Evolutionary conservation across 805 yeast species (phyloP), one percentile per base, ranked within the genome.

Genomic region (Barnettozyma botsteinii): DNA sequence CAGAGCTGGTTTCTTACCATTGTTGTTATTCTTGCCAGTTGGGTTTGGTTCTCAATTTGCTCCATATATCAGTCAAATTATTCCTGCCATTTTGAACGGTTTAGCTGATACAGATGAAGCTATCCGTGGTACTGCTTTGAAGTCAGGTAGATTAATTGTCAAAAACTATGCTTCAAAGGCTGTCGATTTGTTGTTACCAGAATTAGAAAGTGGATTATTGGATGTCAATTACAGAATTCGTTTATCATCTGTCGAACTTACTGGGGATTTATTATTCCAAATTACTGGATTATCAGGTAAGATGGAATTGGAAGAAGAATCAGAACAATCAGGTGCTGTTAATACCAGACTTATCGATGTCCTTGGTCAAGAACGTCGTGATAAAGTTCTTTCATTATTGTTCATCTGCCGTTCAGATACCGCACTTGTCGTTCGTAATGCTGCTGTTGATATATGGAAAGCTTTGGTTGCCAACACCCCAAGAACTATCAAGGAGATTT

Each of bases 391-490:
- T 52, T 76, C 97, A 1, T 70, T 89, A n/a, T 68, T 93, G 51
- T 93, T 88, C 61, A 79, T 93, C 25, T 89, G 97, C 62, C 88
- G 98, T 61, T 85, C 95, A 12, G 99, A 93, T 67, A 76, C 80
- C 29, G 76, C 93, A 28, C 86, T 86, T 51, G 72, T 80, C 49
- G 99, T 93, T 21, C 80, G 98, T 53, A 79, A 79, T 49, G 85
- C 95, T 20, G 81, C 98, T 11, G 77, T 86, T 44, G 96, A 93
- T 53, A 87, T 93, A 34, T 93, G 99, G 99, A 89, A 89, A 65
- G 87, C 96, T 0, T 70, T 93, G 57, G 97, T 93, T 37, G 85
- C 95, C 35, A 93, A 93, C 60, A 93, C 98, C 18, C 98, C 98
- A 31, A 79, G 85, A 57, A 85, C 96, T 4, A 83, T 93, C 34